Evolutionary conservation across 352 stramenopile genomes (phyloP), one percentile per base, ranked within the genome.

Genomic region (Phytophthora agathidicida): DNA sequence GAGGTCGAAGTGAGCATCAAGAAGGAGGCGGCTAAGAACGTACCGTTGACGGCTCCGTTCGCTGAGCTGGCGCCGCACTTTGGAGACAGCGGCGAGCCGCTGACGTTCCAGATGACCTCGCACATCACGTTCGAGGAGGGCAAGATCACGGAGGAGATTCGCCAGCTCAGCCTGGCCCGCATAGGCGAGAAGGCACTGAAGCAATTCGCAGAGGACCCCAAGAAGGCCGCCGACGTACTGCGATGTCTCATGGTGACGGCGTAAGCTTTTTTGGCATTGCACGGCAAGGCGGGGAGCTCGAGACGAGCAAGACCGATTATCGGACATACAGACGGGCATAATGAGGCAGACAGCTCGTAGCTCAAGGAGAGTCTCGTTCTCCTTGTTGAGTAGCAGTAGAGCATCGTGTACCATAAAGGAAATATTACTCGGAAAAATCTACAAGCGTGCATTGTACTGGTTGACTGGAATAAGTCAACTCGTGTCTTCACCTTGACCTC

Each of bases 81-180:
- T 45, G 73, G 65, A 17, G 60, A 32, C 5, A 71, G 63, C 24
- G 42, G 23, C 50, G 83, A 93, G 48, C 56, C 77, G 51, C 63
- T 94, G 26, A 73, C 82, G 24, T 89, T 92, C 57, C 74, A 83
- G 52, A 80, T 90, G 68, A 77, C 77, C 9, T 92, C 83, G 11
- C 86, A 91, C 75, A 50, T 94, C 43, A 91, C 83, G 13, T 94
- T 94, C 28, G 71, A 86, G n/a, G 76, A 88, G 27, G 83, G 74
- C 32, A 85, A 85, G 65, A 90, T 94, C 46, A 54, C 65, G 4
- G 86, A 94, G 49, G 86, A 94, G 64, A 87, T 90, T 51, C 86
- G 86, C 13, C 80, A 90, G 68, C 54, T 88, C 2, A 84, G 90
- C 60, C 67, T 91, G 44, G 60, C 73, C n/a, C 75, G 69, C 42